Evolutionary conservation across 306 rosid species (phyloP), one percentile per base, ranked within the genome.

Genomic region (Dicorynia guianensis): DNA sequence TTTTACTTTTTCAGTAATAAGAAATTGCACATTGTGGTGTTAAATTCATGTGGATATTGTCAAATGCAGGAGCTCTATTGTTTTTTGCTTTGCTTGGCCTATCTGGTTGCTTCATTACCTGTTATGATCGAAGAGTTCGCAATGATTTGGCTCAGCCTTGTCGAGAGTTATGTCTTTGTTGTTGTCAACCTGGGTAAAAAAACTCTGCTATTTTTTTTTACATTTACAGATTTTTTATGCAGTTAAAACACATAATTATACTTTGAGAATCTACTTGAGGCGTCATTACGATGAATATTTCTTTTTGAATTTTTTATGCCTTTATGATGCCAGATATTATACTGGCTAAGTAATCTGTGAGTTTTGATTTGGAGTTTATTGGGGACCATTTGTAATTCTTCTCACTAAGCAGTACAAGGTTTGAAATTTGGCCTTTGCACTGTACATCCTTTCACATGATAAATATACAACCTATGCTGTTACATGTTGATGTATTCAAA

Each of bases 131-230:
- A 75, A 85, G 92, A 80, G 90, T 91, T 56, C 93, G 90, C 74
- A 91, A 80, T 57, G 96, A 91, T 81, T 85, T 91, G 90, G 92
- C 90, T 55, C 96, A 88, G 84, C 93, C 96, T 77, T 91, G 96
- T 83, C 81, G 96, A 72, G 96, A 91, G 76, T 73, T 91, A 70
- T 89, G 92, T 79, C 87, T 88, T 47, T 91, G 96, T 80, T 91
- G 93, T 89, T 91, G 96, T 46, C 96, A 91, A 44, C 96, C 96
- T 53, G 89, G 96, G 96, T 91, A 90, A 12, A 90, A 12, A 52
- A 30, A 59, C 59, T 86, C 72, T 81, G 35, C 71, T 43, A 15
- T 52, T 60, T n/a, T n/a, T n/a, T n/a, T n/a, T 47, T 55, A 38
- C 36, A 39, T 46, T 65, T 61, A 14, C 47, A 10, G 48, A 19